Evolutionary conservation across 192 early-diverging fungal species (phyloP), one percentile per base, ranked within the genome.

Genomic region (Cladochytrium replicatum): DNA sequence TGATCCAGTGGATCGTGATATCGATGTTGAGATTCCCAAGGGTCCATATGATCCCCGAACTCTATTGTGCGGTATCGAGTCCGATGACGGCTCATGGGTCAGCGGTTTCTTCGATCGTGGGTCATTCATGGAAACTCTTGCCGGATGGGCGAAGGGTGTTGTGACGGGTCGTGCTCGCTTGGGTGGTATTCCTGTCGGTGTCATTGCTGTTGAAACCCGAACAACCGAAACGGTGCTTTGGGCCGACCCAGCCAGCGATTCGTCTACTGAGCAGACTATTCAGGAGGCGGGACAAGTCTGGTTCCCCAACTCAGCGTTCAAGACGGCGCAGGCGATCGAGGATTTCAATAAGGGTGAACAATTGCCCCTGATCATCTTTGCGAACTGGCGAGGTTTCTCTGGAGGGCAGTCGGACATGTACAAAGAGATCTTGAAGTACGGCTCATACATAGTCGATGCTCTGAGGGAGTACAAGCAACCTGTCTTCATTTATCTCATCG

Each of bases 301-400:
- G 95, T 92, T 89, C 63, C 95, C 95, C 34, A 93, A 95, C 80
- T 93, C 89, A 34, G 88, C 95, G n/a, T 98, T 79, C 77, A 98
- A 98, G 77, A 98, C 95, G 21, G 91, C 95, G 11, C 95, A 98
- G 71, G 93, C 95, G 0, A 98, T 98, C 67, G 85, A 87, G 58
- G 95, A 98, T 70, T 96, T 98, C 40, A 95, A 96, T 77, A 87
- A 93, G 57, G 94, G 94, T 63, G 95, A 98, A 68, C 90, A 93
- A 57, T 72, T 98, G 51, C 95, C 95, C 19, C 73, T 98, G 60
- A 91, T 98, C 55, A 88, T 98, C 67, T 95, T 98, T 82, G 95
- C 95, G 63, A 98, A 98, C 87, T 98, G 95, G 95, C 88, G 95
- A 71, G 95, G 93, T 43, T 98, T 98, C 80, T 91, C 89, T 24